Base-by-base conservation (phyloP, 345 rosid genomes). In the Mallotus nudiflorus region DNA sequence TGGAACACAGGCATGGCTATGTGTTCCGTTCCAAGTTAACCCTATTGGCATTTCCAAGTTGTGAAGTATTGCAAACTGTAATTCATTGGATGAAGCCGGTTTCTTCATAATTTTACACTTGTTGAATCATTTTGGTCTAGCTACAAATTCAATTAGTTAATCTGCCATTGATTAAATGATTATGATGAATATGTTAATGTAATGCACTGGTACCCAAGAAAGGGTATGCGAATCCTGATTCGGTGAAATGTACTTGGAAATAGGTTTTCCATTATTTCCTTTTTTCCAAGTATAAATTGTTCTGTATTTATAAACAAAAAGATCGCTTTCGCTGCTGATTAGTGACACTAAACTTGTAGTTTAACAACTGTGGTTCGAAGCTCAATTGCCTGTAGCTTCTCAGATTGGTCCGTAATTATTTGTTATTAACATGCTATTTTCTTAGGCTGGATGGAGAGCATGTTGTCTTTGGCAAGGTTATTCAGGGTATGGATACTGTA, bases 361-460 rank as follows among this genome's bases (percentile, higher is more conserved):
- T 8, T 5, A 16, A 18, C 20, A 4, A 35, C 19, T 35, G 5
- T 2, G 6, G 45, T 35, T 35, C 3, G 60, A 55, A 27, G 45
- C 8, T 51, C 25, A 28, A 65, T 51, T 29, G 10, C 15, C 14
- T 39, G n/a, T 42, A 27, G 63, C 28, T 28, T 10, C 24, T 19
- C 64, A 40, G 42, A 12, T 22, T 39, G 33, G 42, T 12, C 6
- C 20, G 20, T 48, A 31, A 24, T 66, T 37, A n/a, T 37, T 8
- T 45, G 48, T 67, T 57, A 49, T 50, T 14, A 14, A 20, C 49
- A 53, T 42, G 37, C 27, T 56, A n/a, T 56, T 49, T 57, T 68
- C 31, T 28, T 33, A 93, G 98, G 97, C 83, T 95, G 90, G 99
- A 95, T 67, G 96, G 97, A 58, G 97, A 92, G 77, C 99, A 95